These are phyloP conservation scores for Ramaria sp. DNA, from an alignment of 768 basidiomycete species.

Conservation along the genomic window DNA sequence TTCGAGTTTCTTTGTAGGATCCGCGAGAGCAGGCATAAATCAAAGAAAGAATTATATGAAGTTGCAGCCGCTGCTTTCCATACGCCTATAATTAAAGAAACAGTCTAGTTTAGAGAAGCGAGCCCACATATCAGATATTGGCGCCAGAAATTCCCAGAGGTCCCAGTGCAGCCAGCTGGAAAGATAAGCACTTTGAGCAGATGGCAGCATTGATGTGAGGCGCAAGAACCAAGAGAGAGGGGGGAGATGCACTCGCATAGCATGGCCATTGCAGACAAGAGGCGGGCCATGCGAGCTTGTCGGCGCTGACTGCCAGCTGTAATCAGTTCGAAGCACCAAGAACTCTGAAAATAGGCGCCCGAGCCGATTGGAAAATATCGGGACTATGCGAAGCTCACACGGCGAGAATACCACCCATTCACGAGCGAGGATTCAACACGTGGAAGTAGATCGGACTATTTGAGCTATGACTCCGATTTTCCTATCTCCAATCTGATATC, in stretches of 20 bases:
- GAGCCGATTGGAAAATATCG: background rate
- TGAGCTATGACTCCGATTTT: no score
- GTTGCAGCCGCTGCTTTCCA: background rate
- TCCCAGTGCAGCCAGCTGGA: no score
- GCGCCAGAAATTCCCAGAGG: no score
- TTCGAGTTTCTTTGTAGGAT: background rate
- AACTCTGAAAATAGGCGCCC: background rate
- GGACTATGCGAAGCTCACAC: background rate
- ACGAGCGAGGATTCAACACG: no score
- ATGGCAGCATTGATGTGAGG: background rate
- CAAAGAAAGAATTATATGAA: background rate
- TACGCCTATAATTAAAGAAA: background rate
- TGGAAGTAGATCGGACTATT: no score
- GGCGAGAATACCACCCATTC: no score
- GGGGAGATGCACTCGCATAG: background rate
- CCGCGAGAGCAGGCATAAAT: background rate
- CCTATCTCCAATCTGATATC: slow-evolving; percentile 5
- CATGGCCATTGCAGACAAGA: background rate
- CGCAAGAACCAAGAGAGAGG: background rate
- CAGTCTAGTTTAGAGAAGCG: no score
- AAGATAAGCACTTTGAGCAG: no score
- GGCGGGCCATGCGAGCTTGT: background rate
- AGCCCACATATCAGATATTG: no score
- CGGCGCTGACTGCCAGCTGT: background rate
- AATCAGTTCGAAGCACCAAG: background rate